phyloP scores from a whole-genome alignment of 1,139 yeast species.

The Suhomyces wounanorum region DNA sequence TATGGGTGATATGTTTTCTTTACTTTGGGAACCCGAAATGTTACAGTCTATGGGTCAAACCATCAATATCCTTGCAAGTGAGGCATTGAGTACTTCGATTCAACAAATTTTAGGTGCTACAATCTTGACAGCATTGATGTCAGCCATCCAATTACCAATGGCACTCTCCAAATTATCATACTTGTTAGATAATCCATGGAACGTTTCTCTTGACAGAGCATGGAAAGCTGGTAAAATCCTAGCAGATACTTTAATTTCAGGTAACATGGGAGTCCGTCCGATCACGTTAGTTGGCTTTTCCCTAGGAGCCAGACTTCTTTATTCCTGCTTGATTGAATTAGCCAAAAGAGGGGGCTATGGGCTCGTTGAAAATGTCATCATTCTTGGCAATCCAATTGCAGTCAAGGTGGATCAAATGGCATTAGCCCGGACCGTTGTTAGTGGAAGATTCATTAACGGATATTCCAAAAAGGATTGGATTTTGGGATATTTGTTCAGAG shows the following conservation, averaged over 20 bases:
- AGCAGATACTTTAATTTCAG: conserved; percentile 86
- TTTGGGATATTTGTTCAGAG: conserved; percentile 89
- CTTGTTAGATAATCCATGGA: conserved; percentile 96
- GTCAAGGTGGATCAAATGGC: conserved; percentile 77
- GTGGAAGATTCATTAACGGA: conserved; percentile 89
- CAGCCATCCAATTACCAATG: conserved; percentile 95
- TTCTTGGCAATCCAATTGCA: conserved; percentile 89
- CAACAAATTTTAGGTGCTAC: conserved; percentile 96
- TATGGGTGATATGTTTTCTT: conserved; percentile 92
- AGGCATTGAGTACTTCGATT: conserved; percentile 86
- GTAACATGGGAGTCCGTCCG: conserved; percentile 91
- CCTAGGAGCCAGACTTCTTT: conserved; percentile 88
- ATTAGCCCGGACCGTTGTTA: conserved; percentile 80
- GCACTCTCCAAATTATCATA: conserved; percentile 86
- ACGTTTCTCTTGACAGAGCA: conserved; percentile 93
- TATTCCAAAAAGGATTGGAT: conserved; percentile 95
- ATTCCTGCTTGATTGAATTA: conserved; percentile 84
- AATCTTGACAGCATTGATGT: conserved; percentile 86
- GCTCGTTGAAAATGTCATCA: conserved; percentile 80
- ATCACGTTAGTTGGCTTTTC: conserved; percentile 92
- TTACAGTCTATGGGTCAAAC: conserved; percentile 95
- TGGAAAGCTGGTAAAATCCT: conserved; percentile 93
- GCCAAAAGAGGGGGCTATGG: conserved; percentile 89
- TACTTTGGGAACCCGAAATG: conserved; percentile 98
- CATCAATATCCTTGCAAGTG: conserved; percentile 88